Percentiles rank a stretch among this genome's conserved stretches.
These are phyloP conservation scores for Exophiala dermatitidis DNA, from an alignment of 2,329 filamentous ascomycete genomes.

Conservation along the genomic window DNA sequence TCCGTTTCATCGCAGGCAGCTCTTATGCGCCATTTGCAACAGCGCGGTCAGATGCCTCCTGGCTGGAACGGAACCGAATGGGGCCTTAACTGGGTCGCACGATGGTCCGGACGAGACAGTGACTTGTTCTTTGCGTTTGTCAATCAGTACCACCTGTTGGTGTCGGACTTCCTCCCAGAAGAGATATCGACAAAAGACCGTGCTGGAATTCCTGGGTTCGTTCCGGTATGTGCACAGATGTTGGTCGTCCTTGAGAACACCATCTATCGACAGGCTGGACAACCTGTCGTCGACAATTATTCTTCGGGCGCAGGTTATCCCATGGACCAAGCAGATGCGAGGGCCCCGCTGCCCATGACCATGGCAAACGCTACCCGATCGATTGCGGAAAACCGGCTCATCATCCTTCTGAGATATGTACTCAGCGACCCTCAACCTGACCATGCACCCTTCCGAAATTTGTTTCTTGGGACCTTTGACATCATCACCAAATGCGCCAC, in stretches of 20 bases:
- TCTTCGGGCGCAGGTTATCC: constrained; percentile 56
- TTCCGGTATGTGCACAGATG: constrained; percentile 75
- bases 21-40: constrained; percentile 54
- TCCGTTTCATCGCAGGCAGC: constrained; percentile 56
- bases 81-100: constrained; percentile 74
- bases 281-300: constrained; percentile 42
- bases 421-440: constrained; percentile 56
- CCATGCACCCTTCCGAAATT: constrained; percentile 51
- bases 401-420: constrained; percentile 75
- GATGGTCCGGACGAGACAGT: constrained; percentile 81
- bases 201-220: constrained; percentile 65
- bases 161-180: constrained; percentile 62
- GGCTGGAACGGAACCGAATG: constrained; percentile 68
- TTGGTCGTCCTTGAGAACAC: constrained; percentile 73
- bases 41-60: constrained; percentile 59
- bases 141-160: constrained; percentile 77
- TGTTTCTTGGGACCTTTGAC: constrained; percentile 71
- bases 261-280: constrained; percentile 55
- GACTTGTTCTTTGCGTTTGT: constrained; percentile 87
- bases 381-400: constrained; percentile 82
- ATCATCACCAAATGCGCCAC: constrained; percentile 66
- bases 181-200: constrained; percentile 49
- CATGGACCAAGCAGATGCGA: constrained; percentile 58
- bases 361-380: constrained; percentile 64
- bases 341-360: constrained; percentile 55